Percentiles rank a stretch among this genome's conserved stretches.
Evolutionary conservation across 371 early-diverging fungal genomes (phyloP).

Genomic region (Catenaria anguillulae): DNA sequence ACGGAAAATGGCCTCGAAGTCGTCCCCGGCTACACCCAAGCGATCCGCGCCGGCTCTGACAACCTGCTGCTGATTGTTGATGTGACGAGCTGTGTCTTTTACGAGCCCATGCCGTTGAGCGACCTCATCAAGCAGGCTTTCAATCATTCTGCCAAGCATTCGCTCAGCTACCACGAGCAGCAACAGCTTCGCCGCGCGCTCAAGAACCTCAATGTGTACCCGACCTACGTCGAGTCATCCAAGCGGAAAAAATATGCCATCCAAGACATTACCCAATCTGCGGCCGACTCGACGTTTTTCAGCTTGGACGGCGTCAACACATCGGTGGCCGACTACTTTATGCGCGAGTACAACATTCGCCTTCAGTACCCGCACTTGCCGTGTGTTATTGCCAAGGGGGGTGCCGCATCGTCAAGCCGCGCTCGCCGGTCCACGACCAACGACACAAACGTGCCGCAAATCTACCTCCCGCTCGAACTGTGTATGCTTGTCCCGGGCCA

Average conservation of each 20-base stretch:
- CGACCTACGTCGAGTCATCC: not conserved
- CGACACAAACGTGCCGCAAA: constrained; percentile 11
- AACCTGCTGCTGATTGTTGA: constrained; percentile 29
- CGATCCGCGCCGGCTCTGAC: constrained; percentile 48
- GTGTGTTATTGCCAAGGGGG: constrained; percentile 49
- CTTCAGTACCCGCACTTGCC: constrained; percentile 65
- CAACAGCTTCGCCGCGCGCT: constrained; percentile 5
- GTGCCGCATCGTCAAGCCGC: constrained; percentile 8
- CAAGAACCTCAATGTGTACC: not conserved
- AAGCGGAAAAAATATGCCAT: constrained; percentile 47
- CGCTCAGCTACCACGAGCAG: not conserved
- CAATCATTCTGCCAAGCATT: not conserved
- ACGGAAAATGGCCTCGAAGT: constrained; percentile 65
- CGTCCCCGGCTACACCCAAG: constrained; percentile 83
- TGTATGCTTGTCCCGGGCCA: constrained; percentile 67
- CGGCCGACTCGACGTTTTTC: constrained; percentile 53
- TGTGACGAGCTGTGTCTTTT: constrained; percentile 33
- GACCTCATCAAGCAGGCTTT: not conserved
- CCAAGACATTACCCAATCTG: constrained; percentile 37
- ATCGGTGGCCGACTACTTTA: constrained; percentile 61
- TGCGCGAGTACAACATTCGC: constrained; percentile 39
- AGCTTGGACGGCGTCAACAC: constrained; percentile 21
- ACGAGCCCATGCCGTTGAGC: constrained; percentile 16
- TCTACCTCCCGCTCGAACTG: constrained; percentile 71
- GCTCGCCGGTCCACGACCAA: not conserved